Conservation (phyloP, 2,329 filamentous ascomycete genomes). For the Decorospora gaudefroyi region DNA sequence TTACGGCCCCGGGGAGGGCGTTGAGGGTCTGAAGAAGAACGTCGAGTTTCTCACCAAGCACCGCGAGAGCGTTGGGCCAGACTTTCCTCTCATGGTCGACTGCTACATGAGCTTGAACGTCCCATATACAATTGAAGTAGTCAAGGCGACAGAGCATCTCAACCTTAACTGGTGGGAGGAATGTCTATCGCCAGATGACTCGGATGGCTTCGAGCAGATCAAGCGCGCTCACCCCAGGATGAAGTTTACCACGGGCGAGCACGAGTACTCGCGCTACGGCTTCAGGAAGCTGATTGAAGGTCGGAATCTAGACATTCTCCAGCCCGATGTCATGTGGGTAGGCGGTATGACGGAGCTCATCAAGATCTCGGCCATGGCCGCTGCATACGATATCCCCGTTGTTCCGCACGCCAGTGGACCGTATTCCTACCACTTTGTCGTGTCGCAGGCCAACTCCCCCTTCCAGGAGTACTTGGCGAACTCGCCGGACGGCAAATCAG, state of each 20-base stretch:
- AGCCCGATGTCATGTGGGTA: slow-evolving; percentile 97
- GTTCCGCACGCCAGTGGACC: slow-evolving; percentile 93
- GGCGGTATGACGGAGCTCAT: slow-evolving; percentile 90
- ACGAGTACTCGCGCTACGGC: slow-evolving; percentile 91
- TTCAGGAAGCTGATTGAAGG: slow-evolving; percentile 94
- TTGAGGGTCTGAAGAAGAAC: slow-evolving; percentile 81
- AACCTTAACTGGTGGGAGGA: slow-evolving; percentile 99
- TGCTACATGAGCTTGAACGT: slow-evolving; percentile 98
- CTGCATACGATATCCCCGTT: slow-evolving; percentile 91
- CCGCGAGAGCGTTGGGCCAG: slow-evolving; percentile 79
- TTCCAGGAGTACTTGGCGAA: slow-evolving; percentile 97
- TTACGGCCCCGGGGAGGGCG: slow-evolving; percentile 86
- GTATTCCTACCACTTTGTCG: slow-evolving; percentile 95
- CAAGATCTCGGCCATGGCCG: slow-evolving; percentile 84
- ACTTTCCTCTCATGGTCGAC: slow-evolving; percentile 93
- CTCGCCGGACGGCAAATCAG: slow-evolving; percentile 85
- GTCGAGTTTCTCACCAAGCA: slow-evolving; percentile 86
- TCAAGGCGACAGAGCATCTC: slow-evolving; percentile 78
- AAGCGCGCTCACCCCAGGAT: slow-evolving; percentile 87
- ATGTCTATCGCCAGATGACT: slow-evolving; percentile 87
- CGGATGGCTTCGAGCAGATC: slow-evolving; percentile 85
- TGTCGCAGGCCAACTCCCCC: slow-evolving; percentile 88
- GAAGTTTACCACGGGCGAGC: slow-evolving; percentile 95
- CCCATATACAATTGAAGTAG: slow-evolving; percentile 87
- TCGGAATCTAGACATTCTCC: slow-evolving; percentile 89